Base-by-base conservation (phyloP, 2,329 filamentous ascomycete genomes). In the Microthyrium microscopicum region DNA sequence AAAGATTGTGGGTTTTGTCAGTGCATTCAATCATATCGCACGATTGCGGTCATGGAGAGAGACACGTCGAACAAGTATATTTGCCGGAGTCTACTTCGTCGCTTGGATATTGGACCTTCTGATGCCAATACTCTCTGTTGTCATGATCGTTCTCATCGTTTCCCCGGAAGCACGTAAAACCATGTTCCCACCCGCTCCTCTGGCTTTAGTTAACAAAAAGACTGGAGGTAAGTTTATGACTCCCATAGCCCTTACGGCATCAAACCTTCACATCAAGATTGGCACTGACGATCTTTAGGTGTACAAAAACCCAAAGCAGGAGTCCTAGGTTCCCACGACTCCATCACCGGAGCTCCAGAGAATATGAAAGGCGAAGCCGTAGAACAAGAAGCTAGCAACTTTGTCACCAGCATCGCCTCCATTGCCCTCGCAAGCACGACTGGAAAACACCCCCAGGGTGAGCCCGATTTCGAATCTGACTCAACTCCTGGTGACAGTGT, bases 361-460 rank as follows among this genome's bases (percentile, higher is more conserved):
- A 81, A 82, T 42, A 70, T 82, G 54, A 77, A 82, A 48, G 82
- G 83, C 18, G 81, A 89, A 50, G 79, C 80, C 0, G 77, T 83
- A 1, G 82, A 91, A 50, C 70, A 79, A 39, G 82, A 91, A 50
- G 83, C 83, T 1, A 76, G 69, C 44, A 85, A 83, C 48, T 76
- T 91, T 40, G 74, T 89, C 38, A 76, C 75, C 34, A 70, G 74
- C 21, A 73, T 89, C 33, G 71, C 75, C 6, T 66, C 71, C 20
- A 70, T 89, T 4, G 75, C 79, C 2, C 56, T 87, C 13, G 77
- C 75, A 30, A 80, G 77, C 42, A 80, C 79, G 2, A 73, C 74
- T 1, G 81, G 81, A 1, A 83, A 84, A 48, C 72, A 84, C 41
- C 77, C 79, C 1, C 70, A 78, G 48, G 65, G 61, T 3, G 70